These are phyloP conservation scores for Podospora fimiseda DNA, from an alignment of 495 filamentous ascomycete species.

Conservation along the genomic window DNA sequence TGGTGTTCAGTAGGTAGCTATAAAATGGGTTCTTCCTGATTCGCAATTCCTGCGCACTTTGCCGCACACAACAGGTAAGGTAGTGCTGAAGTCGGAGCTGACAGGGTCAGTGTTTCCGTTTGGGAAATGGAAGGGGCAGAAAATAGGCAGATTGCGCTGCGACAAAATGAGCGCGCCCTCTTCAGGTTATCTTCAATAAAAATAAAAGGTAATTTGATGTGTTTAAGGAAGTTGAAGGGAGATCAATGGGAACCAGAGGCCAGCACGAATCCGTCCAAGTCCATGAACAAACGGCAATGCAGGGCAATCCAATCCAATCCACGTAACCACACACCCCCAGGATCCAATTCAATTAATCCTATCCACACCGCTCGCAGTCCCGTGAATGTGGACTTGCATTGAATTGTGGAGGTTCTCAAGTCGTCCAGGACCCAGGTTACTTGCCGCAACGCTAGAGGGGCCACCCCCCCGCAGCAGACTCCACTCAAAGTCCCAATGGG, in stretches of 20 bases:
- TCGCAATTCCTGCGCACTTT: slow-evolving; percentile 20
- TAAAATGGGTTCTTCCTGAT: slow-evolving; percentile 20
- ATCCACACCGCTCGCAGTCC: not conserved
- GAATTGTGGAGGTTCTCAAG: too few relatives aligned
- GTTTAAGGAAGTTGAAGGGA: too few relatives aligned
- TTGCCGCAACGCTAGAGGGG: not conserved
- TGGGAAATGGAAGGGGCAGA: slow-evolving; percentile 4
- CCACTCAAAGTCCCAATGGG: not conserved
- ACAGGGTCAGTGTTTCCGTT: slow-evolving; percentile 12
- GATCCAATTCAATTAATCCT: too few relatives aligned
- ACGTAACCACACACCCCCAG: too few relatives aligned
- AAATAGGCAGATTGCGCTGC: slow-evolving; percentile 37
- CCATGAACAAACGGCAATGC: too few relatives aligned
- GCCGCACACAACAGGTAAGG: slow-evolving; percentile 19
- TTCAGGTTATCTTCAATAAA: too few relatives aligned
- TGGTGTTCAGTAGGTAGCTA: slow-evolving; percentile 25
- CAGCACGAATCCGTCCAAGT: too few relatives aligned
- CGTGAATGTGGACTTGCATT: not conserved
- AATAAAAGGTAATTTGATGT: not conserved
- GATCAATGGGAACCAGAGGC: too few relatives aligned
- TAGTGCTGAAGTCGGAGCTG: slow-evolving; percentile 30
- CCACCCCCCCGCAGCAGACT: not conserved
- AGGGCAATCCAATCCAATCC: too few relatives aligned
- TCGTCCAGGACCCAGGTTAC: not conserved
- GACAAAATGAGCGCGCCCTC: slow-evolving; percentile 30